phyloP scores from a whole-genome alignment of 768 basidiomycete species.

The Lentinula lateritia region DNA sequence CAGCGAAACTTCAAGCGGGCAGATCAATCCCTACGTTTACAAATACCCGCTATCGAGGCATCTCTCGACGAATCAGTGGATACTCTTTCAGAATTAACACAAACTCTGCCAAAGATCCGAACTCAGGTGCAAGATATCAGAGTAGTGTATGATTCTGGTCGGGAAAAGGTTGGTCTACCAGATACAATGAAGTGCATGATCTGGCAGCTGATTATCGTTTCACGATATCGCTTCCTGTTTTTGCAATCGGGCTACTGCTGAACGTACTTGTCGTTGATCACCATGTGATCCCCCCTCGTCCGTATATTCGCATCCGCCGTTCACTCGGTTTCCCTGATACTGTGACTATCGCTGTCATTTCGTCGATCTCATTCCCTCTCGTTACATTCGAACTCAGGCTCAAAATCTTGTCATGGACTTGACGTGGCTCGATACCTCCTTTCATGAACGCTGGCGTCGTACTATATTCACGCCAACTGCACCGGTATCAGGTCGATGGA shows the following conservation, averaged over 20 bases:
- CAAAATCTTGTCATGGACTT: constrained; percentile 57
- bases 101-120: constrained; percentile 56
- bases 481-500: constrained; percentile 73
- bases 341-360: background rate
- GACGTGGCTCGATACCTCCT: constrained; percentile 73
- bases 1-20: constrained; percentile 58
- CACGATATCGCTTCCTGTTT: background rate
- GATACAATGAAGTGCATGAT: background rate
- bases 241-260: background rate
- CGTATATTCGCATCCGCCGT: background rate
- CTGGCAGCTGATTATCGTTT: background rate
- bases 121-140: constrained; percentile 58
- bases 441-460: constrained; percentile 68
- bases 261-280: constrained; percentile 5
- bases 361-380: background rate
- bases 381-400: constrained; percentile 37
- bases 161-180: constrained; percentile 43
- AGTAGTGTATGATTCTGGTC: constrained; percentile 66
- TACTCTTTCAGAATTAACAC: constrained; percentile 51
- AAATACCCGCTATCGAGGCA: constrained; percentile 56
- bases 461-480: constrained; percentile 70
- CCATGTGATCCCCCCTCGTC: background rate
- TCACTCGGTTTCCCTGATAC: background rate
- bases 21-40: constrained; percentile 48
- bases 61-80: constrained; percentile 58